These are phyloP conservation scores for Taphrina wiesneri DNA, from an alignment of 1,139 yeast genomes.

Conservation along the genomic window DNA sequence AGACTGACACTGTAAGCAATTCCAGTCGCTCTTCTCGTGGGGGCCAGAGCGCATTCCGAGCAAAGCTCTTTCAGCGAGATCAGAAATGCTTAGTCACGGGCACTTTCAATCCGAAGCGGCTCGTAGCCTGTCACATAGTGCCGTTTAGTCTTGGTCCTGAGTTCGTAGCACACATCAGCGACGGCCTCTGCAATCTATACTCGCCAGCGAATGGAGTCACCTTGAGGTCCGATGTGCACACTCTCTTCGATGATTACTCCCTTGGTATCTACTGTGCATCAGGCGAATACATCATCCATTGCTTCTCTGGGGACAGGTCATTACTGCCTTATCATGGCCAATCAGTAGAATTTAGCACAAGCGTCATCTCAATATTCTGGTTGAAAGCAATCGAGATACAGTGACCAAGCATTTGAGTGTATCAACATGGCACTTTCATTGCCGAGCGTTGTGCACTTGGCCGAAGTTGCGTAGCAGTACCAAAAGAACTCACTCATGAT, in stretches of 20 bases:
- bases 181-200: background rate
- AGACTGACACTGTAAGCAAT: background rate
- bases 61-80: background rate
- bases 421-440: no score
- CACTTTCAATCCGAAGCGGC: background rate
- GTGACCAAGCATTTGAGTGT: no score
- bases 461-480: no score
- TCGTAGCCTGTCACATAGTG: background rate
- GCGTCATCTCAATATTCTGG: no score
- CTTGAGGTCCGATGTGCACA: background rate
- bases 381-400: no score
- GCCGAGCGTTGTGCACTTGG: no score
- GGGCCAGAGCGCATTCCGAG: background rate
- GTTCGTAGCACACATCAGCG: background rate
- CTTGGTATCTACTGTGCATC: background rate
- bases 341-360: background rate
- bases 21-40: background rate
- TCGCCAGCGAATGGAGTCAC: constrained; percentile 1
- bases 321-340: background rate
- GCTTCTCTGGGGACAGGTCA: background rate
- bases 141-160: background rate
- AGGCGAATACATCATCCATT: background rate
- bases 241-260: background rate
- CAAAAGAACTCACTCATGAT: no score
- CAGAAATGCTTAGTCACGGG: background rate